These are phyloP conservation scores for Geranomyces michiganensis DNA, from an alignment of 192 early-diverging fungal species.

Conservation along the genomic window DNA sequence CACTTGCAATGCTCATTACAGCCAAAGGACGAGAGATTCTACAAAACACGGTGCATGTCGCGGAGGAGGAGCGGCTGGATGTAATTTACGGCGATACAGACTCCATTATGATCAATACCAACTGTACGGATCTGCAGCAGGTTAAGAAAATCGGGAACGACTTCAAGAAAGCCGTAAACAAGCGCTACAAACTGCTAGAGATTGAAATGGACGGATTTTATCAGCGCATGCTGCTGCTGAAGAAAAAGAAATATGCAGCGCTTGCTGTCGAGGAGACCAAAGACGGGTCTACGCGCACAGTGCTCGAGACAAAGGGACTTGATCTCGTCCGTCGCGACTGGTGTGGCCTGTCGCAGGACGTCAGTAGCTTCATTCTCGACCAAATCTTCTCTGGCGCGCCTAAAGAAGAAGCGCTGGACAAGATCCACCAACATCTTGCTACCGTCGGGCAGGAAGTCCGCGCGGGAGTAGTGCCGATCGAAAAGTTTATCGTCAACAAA, in stretches of 20 bases:
- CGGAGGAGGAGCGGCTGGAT: constrained; percentile 75
- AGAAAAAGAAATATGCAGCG: constrained; percentile 99
- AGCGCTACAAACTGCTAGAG: constrained; percentile 91
- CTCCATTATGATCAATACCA: constrained; percentile 97
- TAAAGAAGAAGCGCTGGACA: constrained; percentile 72
- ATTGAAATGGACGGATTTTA: constrained; percentile 96
- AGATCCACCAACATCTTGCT: constrained; percentile 76
- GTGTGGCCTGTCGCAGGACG: constrained; percentile 92
- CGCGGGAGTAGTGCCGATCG: constrained; percentile 67
- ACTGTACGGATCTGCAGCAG: constrained; percentile 66
- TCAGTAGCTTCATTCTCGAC: constrained; percentile 50
- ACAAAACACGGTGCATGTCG: constrained; percentile 89
- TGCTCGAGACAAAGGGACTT: constrained; percentile 88
- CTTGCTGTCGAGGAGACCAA: constrained; percentile 62
- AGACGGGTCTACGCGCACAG: constrained; percentile 30
- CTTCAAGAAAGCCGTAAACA: constrained; percentile 85
- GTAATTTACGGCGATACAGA: constrained; percentile 99
- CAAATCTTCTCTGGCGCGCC: constrained; percentile 70
- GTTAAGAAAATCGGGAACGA: constrained; percentile 80
- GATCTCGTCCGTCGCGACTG: constrained; percentile 97
- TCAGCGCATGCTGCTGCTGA: constrained; percentile 85
- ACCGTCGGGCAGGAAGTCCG: constrained; percentile 73
- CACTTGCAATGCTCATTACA: constrained; percentile 96
- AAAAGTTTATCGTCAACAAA: constrained; percentile 93
- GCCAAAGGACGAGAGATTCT: constrained; percentile 93